Conservation (phyloP, 139 green algal species). For the Nannochloris sp. region DNA sequence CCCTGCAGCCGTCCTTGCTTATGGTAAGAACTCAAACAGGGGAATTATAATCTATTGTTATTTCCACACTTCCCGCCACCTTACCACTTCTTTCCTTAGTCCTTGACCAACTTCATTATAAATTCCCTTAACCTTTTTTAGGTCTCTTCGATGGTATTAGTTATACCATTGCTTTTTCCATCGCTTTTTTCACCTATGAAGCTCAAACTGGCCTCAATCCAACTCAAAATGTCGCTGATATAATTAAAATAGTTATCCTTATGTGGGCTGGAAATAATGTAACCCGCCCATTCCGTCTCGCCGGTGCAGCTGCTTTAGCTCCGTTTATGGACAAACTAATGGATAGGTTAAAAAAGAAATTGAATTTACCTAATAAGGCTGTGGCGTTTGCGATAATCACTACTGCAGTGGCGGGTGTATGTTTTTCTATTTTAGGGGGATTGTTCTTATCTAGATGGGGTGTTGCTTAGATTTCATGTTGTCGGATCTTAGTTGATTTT, state of each 20-base stretch:
- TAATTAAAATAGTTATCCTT: slow-evolving; percentile 32
- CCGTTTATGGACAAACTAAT: slow-evolving; percentile 31
- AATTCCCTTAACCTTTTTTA: neutral
- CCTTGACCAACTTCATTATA: neutral
- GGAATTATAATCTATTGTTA: no score
- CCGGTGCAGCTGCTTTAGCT: slow-evolving; percentile 23
- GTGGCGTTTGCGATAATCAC: slow-evolving; percentile 19
- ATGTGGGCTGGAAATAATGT: slow-evolving; percentile 39
- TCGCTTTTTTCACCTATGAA: slow-evolving; percentile 29
- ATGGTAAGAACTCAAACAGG: slow-evolving; percentile 1
- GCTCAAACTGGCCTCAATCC: slow-evolving; percentile 29
- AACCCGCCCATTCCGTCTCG: slow-evolving; percentile 28
- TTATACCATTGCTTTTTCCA: slow-evolving; percentile 30
- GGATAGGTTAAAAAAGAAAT: slow-evolving; percentile 10
- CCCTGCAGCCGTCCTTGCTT: slow-evolving; percentile 22
- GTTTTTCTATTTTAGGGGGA: slow-evolving; percentile 16
- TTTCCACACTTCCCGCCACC: no score
- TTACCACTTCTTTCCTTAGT: neutral
- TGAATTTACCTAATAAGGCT: slow-evolving; percentile 16
- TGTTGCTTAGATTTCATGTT: no score
- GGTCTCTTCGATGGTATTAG: slow-evolving; percentile 12
- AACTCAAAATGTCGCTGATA: slow-evolving; percentile 26
- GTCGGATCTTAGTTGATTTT: no score
- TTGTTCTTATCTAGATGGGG: slow-evolving; percentile 26
- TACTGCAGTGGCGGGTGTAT: slow-evolving; percentile 3